These are phyloP conservation scores for Spathaspora arborariae DNA, from an alignment of 805 yeast species.

Conservation along the genomic window DNA sequence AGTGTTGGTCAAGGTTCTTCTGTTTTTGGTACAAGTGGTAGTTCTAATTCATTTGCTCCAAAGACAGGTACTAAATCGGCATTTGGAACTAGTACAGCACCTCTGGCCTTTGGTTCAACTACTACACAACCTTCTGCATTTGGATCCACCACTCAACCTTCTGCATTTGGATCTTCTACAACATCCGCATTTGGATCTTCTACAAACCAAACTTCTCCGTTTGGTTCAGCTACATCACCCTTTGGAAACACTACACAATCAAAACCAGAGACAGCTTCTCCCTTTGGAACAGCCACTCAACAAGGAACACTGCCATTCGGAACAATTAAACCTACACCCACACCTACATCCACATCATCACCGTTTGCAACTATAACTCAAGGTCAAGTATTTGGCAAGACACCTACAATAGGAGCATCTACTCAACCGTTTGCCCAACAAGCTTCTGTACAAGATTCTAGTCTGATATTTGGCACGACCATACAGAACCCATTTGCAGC, in stretches of 20 bases:
- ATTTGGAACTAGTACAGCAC: background rate
- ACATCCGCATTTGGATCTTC: slow-evolving; percentile 1
- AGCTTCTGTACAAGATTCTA: background rate
- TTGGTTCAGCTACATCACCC: slow-evolving; percentile 5
- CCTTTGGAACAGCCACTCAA: slow-evolving; percentile 14
- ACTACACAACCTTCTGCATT: background rate
- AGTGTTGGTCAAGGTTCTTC: background rate
- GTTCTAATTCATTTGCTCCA: slow-evolving; percentile 5
- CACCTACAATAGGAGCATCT: slow-evolving; percentile 3
- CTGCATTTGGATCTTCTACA: slow-evolving; percentile 1
- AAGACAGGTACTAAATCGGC: background rate
- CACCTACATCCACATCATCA: background rate
- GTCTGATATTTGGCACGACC: background rate
- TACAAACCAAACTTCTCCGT: slow-evolving; percentile 4
- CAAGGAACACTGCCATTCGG: slow-evolving; percentile 6
- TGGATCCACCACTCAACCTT: slow-evolving; percentile 1
- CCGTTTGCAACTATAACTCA: slow-evolving; percentile 6
- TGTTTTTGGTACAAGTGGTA: slow-evolving; percentile 6
- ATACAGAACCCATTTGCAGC: background rate
- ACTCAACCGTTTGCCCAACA: slow-evolving; percentile 4
- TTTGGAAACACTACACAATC: background rate
- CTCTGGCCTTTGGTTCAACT: background rate
- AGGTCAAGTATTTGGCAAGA: slow-evolving; percentile 15
- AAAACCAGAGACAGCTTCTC: slow-evolving; percentile 2
- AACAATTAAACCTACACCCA: background rate